phyloP scores from a whole-genome alignment of 306 rosid species.

The Dalbergia oliveri region DNA sequence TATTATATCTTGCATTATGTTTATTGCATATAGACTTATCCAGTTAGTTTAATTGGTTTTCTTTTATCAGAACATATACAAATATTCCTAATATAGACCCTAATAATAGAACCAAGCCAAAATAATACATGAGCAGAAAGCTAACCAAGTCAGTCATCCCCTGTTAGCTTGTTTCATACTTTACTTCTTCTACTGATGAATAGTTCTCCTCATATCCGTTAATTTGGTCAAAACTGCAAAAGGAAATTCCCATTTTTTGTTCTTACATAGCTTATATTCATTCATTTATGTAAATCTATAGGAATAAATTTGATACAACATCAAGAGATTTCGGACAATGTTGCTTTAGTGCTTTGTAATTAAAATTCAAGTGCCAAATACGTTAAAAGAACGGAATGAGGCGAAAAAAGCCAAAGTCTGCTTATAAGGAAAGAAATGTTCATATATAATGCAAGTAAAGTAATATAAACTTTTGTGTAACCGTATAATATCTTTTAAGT shows the following conservation, averaged over 20 bases:
- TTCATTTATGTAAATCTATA: background rate
- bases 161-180: no score
- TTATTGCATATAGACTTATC: background rate
- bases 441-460: constrained; percentile 4
- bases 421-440: constrained; percentile 21
- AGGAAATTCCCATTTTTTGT: no score
- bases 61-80: background rate
- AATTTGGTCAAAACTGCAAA: no score
- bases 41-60: background rate
- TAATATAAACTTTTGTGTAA: constrained; percentile 17
- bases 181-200: no score
- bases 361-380: background rate
- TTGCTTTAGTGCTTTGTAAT: background rate
- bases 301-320: background rate
- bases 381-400: background rate
- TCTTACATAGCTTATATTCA: no score
- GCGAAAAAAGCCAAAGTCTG: background rate
- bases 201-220: no score
- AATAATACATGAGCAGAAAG: no score
- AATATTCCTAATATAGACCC: no score
- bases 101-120: no score
- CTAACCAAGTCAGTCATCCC: no score
- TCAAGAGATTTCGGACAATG: background rate
- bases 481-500: constrained; percentile 28
- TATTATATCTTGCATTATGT: background rate